Evolutionary conservation across 225 moss, liverwort and hornwort genomes (phyloP).

Genomic region (Asterella californica): DNA sequence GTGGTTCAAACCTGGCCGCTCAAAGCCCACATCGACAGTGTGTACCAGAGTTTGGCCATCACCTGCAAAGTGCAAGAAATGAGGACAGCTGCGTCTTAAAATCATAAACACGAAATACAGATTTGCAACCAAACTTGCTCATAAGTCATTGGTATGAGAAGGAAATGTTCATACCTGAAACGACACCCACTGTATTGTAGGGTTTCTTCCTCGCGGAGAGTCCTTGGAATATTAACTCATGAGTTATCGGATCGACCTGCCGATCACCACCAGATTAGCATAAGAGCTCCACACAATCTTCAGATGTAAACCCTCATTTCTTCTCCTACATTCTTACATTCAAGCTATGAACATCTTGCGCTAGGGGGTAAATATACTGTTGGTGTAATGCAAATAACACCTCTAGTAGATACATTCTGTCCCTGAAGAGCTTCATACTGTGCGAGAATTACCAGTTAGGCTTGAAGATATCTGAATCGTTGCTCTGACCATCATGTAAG

Average conservation of each 20-base stretch:
- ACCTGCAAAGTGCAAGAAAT: slow-evolving; percentile 13
- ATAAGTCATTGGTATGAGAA: not conserved
- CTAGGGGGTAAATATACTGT: too few species aligned
- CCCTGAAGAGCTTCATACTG: too few species aligned
- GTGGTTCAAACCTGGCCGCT: slow-evolving; percentile 5
- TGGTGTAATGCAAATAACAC: too few species aligned
- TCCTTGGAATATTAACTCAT: slow-evolving; percentile 22
- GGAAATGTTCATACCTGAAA: slow-evolving; percentile 4
- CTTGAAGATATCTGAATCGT: not conserved
- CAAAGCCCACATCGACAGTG: not conserved
- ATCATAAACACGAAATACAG: too few species aligned
- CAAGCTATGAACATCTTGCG: not conserved
- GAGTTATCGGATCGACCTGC: slow-evolving; percentile 24
- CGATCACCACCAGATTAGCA: not conserved
- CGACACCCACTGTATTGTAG: slow-evolving; percentile 4
- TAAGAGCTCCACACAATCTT: not conserved
- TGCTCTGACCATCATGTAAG: not conserved
- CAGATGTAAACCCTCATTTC: not conserved
- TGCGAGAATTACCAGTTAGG: too few species aligned
- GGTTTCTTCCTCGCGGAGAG: not conserved
- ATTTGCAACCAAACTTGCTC: not conserved
- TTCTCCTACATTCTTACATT: not conserved
- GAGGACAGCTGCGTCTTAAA: not conserved
- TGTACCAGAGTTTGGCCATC: slow-evolving; percentile 20
- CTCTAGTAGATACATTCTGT: too few species aligned